phyloP scores from a whole-genome alignment of 169 alveolate species.

The Plasmodium adleri region DNA sequence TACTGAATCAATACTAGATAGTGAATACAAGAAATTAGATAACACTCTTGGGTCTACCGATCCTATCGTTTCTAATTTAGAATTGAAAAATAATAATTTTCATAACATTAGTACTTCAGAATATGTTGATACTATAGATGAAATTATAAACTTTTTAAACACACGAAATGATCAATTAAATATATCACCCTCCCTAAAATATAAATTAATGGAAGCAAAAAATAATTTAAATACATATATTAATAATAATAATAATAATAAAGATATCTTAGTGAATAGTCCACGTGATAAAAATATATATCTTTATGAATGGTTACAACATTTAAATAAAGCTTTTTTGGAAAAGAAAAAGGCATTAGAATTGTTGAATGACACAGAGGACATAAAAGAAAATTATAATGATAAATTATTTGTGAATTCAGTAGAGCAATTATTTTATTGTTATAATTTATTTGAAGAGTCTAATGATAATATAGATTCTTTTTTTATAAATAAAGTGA shows the following conservation, averaged over 20 bases:
- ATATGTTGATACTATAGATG: conserved; percentile 46
- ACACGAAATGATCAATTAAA: conserved; percentile 5
- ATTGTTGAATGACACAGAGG: conserved; percentile 7
- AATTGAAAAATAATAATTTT: conserved; percentile 26
- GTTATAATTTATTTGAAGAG: conserved; percentile 22
- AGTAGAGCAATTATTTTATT: conserved; percentile 18
- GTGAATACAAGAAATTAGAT: conserved; percentile 41
- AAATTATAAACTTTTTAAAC: conserved; percentile 42
- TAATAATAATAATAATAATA: neutral
- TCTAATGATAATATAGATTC: conserved; percentile 12
- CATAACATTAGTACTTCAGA: conserved; percentile 4
- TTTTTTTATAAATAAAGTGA: conserved; percentile 10
- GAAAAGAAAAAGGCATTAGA: conserved; percentile 23
- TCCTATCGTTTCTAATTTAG: conserved; percentile 43
- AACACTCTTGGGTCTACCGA: conserved; percentile 13
- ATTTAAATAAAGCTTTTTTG: conserved; percentile 44
- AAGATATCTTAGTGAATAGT: neutral
- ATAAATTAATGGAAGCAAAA: conserved; percentile 44
- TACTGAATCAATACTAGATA: conserved; percentile 52
- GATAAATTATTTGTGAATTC: conserved; percentile 46
- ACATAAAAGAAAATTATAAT: conserved; percentile 1
- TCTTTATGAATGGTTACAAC: conserved; percentile 44
- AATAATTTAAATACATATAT: conserved; percentile 7
- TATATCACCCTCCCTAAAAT: conserved; percentile 17
- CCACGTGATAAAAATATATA: neutral